These are phyloP conservation scores for Noccaea caerulescens DNA, from an alignment of 345 rosid genomes.

Conservation along the genomic window DNA sequence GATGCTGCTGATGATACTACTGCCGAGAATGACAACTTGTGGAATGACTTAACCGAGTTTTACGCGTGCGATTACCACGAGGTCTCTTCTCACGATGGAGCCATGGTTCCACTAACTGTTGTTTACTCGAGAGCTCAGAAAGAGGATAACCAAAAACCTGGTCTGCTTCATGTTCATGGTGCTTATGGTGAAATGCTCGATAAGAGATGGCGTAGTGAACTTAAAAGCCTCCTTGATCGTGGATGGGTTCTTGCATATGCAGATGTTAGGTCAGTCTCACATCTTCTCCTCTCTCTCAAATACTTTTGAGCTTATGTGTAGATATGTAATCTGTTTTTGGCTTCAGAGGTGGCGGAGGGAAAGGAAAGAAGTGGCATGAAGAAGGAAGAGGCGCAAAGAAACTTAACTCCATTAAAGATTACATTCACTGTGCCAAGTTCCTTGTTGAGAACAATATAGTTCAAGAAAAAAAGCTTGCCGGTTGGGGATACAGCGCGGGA, in stretches of 20 bases:
- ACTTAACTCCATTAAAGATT: conserved; percentile 76
- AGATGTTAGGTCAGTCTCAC: conserved; percentile 76
- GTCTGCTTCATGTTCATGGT: conserved; percentile 92
- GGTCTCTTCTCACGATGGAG: conserved; percentile 79
- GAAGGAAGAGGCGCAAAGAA: conserved; percentile 72
- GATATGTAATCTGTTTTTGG: conserved; percentile 7
- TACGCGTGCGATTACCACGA: conserved; percentile 73
- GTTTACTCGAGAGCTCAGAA: conserved; percentile 64
- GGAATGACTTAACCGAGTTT: conserved; percentile 94
- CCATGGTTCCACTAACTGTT: conserved; percentile 73
- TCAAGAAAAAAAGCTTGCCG: conserved; percentile 74
- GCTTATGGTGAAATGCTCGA: conserved; percentile 92
- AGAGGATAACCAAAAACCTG: conserved; percentile 57
- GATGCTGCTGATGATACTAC: conserved; percentile 48
- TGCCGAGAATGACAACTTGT: conserved; percentile 63
- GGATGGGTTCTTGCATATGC: conserved; percentile 98
- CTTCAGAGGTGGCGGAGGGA: conserved; percentile 89
- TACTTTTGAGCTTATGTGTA: not conserved
- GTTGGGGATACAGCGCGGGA: conserved; percentile 94
- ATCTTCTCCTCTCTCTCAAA: conserved; percentile 20
- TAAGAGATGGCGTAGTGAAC: conserved; percentile 88
- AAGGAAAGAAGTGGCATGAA: conserved; percentile 83
- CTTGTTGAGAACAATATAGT: conserved; percentile 69
- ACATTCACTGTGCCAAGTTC: conserved; percentile 74
- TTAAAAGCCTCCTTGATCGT: conserved; percentile 97